Conservation (phyloP, 257 asterid genomes). For the Datura wrightii region DNA sequence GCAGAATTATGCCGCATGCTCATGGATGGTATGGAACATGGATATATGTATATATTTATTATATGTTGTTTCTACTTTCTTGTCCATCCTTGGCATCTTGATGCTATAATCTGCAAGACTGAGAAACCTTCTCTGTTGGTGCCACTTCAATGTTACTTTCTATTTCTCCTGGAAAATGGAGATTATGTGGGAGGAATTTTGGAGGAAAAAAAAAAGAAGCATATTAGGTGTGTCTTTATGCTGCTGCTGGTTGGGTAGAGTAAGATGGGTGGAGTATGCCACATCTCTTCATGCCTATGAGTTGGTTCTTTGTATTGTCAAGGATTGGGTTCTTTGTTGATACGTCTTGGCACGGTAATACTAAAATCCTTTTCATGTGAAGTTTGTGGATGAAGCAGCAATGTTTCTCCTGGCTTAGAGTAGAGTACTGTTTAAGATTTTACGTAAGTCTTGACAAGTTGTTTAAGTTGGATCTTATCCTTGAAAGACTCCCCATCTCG, state of each 20-base stretch:
- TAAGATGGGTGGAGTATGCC: not conserved
- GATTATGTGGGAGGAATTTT: constrained; percentile 12
- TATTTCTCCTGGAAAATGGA: constrained; percentile 13
- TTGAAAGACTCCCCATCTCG: not conserved
- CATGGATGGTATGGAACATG: constrained; percentile 78
- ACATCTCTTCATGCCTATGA: constrained; percentile 6
- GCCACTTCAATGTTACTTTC: constrained; percentile 3
- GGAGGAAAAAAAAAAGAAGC: not conserved
- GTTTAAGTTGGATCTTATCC: constrained; percentile 22
- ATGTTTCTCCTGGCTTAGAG: not conserved
- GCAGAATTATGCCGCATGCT: constrained; percentile 96
- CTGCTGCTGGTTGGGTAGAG: not conserved
- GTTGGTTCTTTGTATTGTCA: constrained; percentile 4
- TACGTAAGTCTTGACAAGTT: constrained; percentile 1
- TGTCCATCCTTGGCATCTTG: constrained; percentile 10
- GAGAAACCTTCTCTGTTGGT: constrained; percentile 4
- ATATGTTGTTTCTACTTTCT: constrained; percentile 23
- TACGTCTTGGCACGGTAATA: not conserved
- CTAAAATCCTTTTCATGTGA: constrained; percentile 13
- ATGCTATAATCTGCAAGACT: constrained; percentile 24
- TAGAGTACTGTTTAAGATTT: not conserved
- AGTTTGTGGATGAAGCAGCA: constrained; percentile 13
- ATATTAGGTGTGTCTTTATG: not conserved
- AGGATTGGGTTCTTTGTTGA: constrained; percentile 23
- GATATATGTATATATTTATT: not conserved